A percentile compares a stretch with the other conserved stretches of the same genome.
Conservation (phyloP, 306 rosid genomes). For the Cicer bijugum region DNA sequence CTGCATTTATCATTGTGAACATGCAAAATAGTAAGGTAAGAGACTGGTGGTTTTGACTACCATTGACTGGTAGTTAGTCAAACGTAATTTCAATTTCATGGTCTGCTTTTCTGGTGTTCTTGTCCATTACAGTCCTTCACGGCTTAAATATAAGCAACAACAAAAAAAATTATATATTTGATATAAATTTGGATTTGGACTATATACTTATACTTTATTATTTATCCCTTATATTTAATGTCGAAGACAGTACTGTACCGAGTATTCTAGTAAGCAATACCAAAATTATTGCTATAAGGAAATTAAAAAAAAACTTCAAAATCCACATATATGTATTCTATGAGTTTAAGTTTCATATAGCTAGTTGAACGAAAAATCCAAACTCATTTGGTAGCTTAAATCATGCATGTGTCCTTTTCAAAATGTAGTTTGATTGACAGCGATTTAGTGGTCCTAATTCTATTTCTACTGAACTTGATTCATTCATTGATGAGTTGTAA, state of each 20-base stretch:
- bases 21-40: constrained; percentile 17
- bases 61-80: constrained; percentile 60
- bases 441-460: not conserved
- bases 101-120: not conserved
- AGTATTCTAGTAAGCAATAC: too few species aligned
- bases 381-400: not conserved
- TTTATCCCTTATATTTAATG: too few species aligned
- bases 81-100: not conserved
- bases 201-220: too few species aligned
- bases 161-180: too few species aligned
- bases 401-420: not conserved
- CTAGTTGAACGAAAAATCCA: not conserved
- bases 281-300: too few species aligned
- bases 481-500: not conserved
- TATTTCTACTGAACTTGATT: not conserved
- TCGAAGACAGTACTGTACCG: too few species aligned
- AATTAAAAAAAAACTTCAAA: not conserved
- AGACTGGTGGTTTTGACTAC: constrained; percentile 58
- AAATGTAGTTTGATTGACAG: not conserved
- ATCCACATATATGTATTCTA: constrained; percentile 4
- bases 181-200: too few species aligned
- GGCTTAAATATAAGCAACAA: too few species aligned
- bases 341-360: not conserved
- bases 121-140: not conserved
- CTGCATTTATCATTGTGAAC: constrained; percentile 24